Evolutionary conservation across 306 rosid genomes (phyloP).

Genomic region (Sophora flavescens): DNA sequence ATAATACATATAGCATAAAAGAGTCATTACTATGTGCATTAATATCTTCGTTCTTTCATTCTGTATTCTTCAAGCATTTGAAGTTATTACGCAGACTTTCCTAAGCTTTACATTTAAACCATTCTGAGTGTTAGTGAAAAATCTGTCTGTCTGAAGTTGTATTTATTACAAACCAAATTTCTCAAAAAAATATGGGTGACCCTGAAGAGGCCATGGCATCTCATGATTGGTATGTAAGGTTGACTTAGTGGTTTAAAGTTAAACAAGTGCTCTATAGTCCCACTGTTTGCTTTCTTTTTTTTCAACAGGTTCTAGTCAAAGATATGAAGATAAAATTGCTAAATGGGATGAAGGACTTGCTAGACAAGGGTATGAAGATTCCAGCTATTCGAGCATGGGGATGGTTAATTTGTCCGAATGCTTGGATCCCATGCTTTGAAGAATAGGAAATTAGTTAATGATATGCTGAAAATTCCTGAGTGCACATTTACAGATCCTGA

Average conservation of each 20-base stretch:
- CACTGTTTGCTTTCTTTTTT: background rate
- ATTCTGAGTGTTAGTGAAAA: too few relatives aligned
- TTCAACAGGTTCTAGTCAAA: conserved; percentile 64
- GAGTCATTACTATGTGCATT: too few relatives aligned
- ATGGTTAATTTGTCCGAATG: conserved; percentile 80
- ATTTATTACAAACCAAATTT: too few relatives aligned
- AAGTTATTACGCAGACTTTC: too few relatives aligned
- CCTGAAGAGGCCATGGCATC: conserved; percentile 29
- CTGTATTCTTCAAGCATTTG: too few relatives aligned
- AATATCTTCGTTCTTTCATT: too few relatives aligned
- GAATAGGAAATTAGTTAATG: conserved; percentile 72
- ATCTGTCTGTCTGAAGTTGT: too few relatives aligned
- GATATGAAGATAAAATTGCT: conserved; percentile 79
- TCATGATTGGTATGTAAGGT: conserved; percentile 32
- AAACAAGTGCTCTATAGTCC: conserved; percentile 33
- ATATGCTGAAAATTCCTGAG: conserved; percentile 85
- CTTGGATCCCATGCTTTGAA: conserved; percentile 76
- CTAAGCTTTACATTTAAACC: too few relatives aligned
- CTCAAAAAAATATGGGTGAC: too few relatives aligned
- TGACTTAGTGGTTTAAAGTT: conserved; percentile 30
- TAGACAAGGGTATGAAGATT: conserved; percentile 75
- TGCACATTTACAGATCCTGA: conserved; percentile 79
- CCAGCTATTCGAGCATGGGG: conserved; percentile 87
- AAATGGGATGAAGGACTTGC: conserved; percentile 62
- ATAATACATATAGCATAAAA: too few relatives aligned